Conservation (phyloP, 2,329 filamentous ascomycete species). For the Aotearoamyces nothofagi region DNA sequence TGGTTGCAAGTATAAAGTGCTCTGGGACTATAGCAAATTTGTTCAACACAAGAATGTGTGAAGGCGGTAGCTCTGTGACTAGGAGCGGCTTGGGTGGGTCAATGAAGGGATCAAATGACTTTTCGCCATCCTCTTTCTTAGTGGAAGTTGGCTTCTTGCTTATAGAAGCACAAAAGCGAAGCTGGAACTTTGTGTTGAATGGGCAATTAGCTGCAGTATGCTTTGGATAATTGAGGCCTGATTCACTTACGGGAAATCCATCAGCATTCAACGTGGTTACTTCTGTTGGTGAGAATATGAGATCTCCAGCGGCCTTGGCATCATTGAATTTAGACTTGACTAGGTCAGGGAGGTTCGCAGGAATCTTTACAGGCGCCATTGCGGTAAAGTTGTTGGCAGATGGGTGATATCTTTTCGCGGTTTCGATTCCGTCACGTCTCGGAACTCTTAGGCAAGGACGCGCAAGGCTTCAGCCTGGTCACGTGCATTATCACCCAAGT, state of each 20-base stretch:
- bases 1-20: constrained; percentile 59
- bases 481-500: no score
- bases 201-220: background rate
- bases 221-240: background rate
- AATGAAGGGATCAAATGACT: constrained; percentile 47
- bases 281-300: constrained; percentile 16
- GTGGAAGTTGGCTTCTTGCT: constrained; percentile 46
- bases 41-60: constrained; percentile 55
- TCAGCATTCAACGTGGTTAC: constrained; percentile 14
- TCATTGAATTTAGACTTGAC: constrained; percentile 14
- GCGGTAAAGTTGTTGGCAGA: no score
- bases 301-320: constrained; percentile 13
- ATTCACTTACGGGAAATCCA: constrained; percentile 12
- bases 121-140: constrained; percentile 16
- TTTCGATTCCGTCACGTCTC: no score
- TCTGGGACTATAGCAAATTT: constrained; percentile 58
- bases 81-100: constrained; percentile 38
- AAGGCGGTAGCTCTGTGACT: constrained; percentile 34
- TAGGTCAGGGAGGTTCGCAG: constrained; percentile 11
- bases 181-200: constrained; percentile 40
- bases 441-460: no score
- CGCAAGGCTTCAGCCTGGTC: no score
- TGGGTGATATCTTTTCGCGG: no score
- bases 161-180: constrained; percentile 55
- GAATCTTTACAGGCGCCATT: background rate